These are phyloP conservation scores for Monilinia laxa DNA, from an alignment of 2,329 filamentous ascomycete species.

Conservation along the genomic window DNA sequence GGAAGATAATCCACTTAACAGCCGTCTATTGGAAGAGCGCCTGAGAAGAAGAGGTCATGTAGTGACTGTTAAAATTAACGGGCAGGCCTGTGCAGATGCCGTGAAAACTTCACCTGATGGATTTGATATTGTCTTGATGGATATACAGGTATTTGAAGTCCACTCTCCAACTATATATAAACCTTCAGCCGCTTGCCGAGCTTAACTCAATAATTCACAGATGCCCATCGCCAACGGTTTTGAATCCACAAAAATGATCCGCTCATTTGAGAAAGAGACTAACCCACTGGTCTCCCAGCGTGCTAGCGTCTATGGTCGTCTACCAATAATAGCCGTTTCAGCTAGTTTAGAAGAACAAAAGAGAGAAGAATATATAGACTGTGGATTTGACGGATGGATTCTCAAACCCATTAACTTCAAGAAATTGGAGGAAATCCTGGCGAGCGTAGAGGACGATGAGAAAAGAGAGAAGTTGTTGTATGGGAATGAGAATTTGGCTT, in stretches of 20 bases:
- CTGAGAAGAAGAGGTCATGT: constrained; percentile 73
- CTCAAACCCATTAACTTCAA: constrained; percentile 84
- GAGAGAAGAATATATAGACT: constrained; percentile 66
- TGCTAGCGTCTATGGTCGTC: constrained; percentile 59
- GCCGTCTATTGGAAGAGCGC: constrained; percentile 75
- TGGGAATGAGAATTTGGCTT: constrained; percentile 56
- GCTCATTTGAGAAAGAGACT: constrained; percentile 61
- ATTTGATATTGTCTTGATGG: constrained; percentile 85
- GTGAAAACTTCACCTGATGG: constrained; percentile 61
- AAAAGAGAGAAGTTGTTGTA: constrained; percentile 65
- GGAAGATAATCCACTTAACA: constrained; percentile 87
- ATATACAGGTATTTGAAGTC: constrained; percentile 71
- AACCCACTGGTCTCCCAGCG: constrained; percentile 39
- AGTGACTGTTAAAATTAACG: constrained; percentile 73
- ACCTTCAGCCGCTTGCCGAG: too few relatives aligned
- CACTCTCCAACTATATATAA: neutral
- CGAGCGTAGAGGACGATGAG: constrained; percentile 63
- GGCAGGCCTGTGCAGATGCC: constrained; percentile 74
- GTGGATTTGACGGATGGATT: constrained; percentile 89
- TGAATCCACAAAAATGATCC: constrained; percentile 78
- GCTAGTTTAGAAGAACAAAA: constrained; percentile 68
- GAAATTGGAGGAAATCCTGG: constrained; percentile 65
- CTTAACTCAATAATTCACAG: constrained; percentile 45
- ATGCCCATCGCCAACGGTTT: constrained; percentile 92
- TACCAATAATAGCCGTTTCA: constrained; percentile 84